Evolutionary conservation across 2,329 filamentous ascomycete genomes (phyloP), one percentile per base, ranked within the genome.

Genomic region (Pestalotiopsis sp.): DNA sequence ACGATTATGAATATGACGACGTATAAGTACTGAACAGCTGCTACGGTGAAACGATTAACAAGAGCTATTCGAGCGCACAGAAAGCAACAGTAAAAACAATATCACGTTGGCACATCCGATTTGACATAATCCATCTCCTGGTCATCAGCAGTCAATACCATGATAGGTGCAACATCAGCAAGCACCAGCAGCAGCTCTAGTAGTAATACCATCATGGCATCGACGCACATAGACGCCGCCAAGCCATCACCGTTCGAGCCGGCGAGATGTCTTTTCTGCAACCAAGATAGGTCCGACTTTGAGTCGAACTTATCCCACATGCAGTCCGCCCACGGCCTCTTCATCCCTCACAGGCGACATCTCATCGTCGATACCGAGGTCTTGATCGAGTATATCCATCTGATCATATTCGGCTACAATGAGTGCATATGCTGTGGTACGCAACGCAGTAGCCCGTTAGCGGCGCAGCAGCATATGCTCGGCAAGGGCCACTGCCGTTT

Each of bases 361-460:
- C 76, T 88, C 0, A 69, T 78, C 1, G 82, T 86, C 11, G 85
- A 88, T 66, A 69, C 83, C 2, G 82, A 83, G 45, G 82, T 83
- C 0, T 74, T 88, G 1, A 76, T 88, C 45, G 71, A 77, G 56
- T 87, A 87, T 66, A 75, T 88, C 0, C 80, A 84, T 66, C 78
- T 86, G 9, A 75, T 88, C 23, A 82, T 88, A 14, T 82, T 78
- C 23, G 80, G 75, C 0, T 87, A 85, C 66, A 77, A 78, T 20
- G 84, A 87, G 73, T 89, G 87, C 68, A 77, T 88, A 49, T 81
- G 79, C 23, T 88, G 86, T 70, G 83, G 83, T 1, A 83, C 79
- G 14, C 75, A 81, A 49, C 79, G 83, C 39, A 74, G 75, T 0
- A 84, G 82, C 0, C 76, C 78, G 0, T 77, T 84, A 64, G 86